Conservation (phyloP, 108 stramenopile genomes). For the Skeletonema potamos region DNA sequence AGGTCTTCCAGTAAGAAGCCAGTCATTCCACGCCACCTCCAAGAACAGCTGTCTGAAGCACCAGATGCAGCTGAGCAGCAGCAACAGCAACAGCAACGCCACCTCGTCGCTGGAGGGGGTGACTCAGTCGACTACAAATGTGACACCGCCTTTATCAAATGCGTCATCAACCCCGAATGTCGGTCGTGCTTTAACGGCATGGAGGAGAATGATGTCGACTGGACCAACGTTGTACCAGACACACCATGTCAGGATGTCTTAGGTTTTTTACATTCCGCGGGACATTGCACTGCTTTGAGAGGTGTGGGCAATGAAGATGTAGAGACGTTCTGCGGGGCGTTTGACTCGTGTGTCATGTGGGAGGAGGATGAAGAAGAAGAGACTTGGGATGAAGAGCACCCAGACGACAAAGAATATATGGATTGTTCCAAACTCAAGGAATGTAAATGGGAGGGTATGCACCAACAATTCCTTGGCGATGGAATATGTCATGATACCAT, state of each 20-base stretch:
- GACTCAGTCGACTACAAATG: constrained; percentile 22
- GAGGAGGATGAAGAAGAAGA: constrained; percentile 28
- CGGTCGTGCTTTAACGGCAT: constrained; percentile 69
- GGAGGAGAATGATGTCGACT: constrained; percentile 66
- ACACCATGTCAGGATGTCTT: constrained; percentile 72
- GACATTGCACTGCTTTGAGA: constrained; percentile 54
- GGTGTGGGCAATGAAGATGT: constrained; percentile 34
- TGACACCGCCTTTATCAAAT: constrained; percentile 68
- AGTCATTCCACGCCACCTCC: background rate
- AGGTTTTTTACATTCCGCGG: constrained; percentile 25
- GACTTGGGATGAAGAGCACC: constrained; percentile 21
- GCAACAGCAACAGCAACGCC: background rate
- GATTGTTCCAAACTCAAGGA: constrained; percentile 72
- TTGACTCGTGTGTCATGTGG: constrained; percentile 78
- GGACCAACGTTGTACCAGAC: constrained; percentile 74
- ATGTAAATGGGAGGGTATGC: constrained; percentile 84
- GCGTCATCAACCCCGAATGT: constrained; percentile 62
- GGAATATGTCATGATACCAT: constrained; percentile 83
- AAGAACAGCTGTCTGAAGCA: background rate
- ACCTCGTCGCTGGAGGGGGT: background rate
- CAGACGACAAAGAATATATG: constrained; percentile 29
- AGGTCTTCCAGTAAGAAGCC: background rate
- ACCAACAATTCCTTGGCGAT: constrained; percentile 76
- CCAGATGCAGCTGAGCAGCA: background rate
- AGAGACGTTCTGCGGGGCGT: constrained; percentile 69